Conservation (phyloP, 2,329 filamentous ascomycete species). For the Didymella lethalis region DNA sequence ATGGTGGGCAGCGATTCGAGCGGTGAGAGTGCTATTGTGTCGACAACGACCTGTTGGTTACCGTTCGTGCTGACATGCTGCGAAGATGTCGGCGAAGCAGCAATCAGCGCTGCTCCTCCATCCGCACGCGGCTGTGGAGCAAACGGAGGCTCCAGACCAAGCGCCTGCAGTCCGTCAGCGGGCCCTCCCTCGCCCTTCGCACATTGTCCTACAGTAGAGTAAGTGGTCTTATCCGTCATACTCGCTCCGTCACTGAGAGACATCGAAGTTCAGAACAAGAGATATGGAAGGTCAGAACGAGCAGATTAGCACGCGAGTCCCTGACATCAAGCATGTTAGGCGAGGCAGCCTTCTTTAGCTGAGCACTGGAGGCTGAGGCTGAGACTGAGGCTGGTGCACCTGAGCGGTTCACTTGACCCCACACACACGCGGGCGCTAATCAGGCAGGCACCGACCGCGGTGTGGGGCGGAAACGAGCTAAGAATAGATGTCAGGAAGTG, state of each 20-base stretch:
- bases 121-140: conserved; percentile 31
- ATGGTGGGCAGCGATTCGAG: conserved; percentile 48
- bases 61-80: conserved; percentile 14
- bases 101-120: conserved; percentile 4
- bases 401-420: conserved; percentile 1
- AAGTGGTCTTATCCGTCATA: conserved; percentile 29
- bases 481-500: background rate
- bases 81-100: conserved; percentile 23
- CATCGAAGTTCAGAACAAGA: background rate
- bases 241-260: conserved; percentile 9
- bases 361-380: conserved; percentile 4
- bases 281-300: background rate
- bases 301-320: background rate
- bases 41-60: conserved; percentile 31
- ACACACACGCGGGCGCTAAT: conserved; percentile 9
- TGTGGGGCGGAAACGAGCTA: conserved; percentile 8
- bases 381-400: background rate
- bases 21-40: conserved; percentile 32
- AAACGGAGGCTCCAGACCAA: conserved; percentile 36
- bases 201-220: conserved; percentile 10
- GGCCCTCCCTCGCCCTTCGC: background rate
- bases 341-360: background rate
- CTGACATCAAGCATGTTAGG: background rate
- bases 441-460: background rate
- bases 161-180: conserved; percentile 8